Evolutionary conservation across 768 basidiomycete species (phyloP).

Genomic region (Tricholoma sp.): DNA sequence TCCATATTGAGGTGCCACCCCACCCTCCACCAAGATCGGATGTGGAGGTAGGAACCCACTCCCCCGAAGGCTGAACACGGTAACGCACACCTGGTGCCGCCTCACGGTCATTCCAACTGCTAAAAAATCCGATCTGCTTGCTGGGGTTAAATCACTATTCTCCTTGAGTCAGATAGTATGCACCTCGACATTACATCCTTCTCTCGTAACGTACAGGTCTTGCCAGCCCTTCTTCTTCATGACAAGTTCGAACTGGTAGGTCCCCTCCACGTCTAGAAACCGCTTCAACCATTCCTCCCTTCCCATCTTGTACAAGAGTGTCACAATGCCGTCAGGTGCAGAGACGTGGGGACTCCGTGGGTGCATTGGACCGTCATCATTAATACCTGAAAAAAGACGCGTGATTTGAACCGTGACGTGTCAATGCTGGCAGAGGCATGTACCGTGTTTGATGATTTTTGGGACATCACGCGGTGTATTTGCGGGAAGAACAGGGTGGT

Average conservation of each 20-base stretch:
- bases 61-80: too few species aligned
- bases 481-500: constrained; percentile 18
- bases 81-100: too few species aligned
- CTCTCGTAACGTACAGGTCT: background rate
- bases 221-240: background rate
- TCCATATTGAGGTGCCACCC: constrained; percentile 8
- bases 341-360: constrained; percentile 17
- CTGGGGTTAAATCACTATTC: constrained; percentile 1
- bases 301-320: constrained; percentile 17
- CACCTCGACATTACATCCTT: background rate
- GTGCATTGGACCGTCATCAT: constrained; percentile 13
- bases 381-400: too few species aligned
- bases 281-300: constrained; percentile 17
- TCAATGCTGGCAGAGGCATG: constrained; percentile 12
- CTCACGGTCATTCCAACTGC: too few species aligned
- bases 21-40: too few species aligned
- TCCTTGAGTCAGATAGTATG: constrained; percentile 12
- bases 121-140: too few species aligned
- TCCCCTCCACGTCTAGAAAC: constrained; percentile 16
- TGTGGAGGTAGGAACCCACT: too few species aligned
- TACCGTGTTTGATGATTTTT: constrained; percentile 19
- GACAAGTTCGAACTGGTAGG: constrained; percentile 13
- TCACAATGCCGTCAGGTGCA: constrained; percentile 16
- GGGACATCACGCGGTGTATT: constrained; percentile 18
- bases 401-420: constrained; percentile 9